A percentile compares a stretch with the other conserved stretches of the same genome.
Evolutionary conservation across 2,329 filamentous ascomycete species (phyloP).

Genomic region (Zalaria obscura): DNA sequence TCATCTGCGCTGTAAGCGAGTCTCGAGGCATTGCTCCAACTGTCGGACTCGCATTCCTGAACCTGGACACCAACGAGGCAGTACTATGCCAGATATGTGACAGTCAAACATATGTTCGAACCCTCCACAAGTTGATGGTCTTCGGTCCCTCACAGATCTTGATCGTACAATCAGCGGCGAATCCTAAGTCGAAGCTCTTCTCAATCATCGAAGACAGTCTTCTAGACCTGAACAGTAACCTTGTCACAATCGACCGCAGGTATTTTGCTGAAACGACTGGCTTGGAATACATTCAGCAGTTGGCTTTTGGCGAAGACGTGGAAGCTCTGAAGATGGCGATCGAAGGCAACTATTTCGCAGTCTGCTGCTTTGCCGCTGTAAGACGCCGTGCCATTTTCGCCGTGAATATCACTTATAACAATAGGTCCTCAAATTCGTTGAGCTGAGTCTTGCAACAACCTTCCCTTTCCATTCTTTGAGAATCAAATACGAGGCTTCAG

Average conservation of each 20-base stretch:
- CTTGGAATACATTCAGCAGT: constrained; percentile 59
- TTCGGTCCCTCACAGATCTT: constrained; percentile 69
- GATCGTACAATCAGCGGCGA: constrained; percentile 58
- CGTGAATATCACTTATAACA: not conserved
- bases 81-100: constrained; percentile 85
- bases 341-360: constrained; percentile 72
- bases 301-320: constrained; percentile 70
- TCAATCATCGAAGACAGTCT: constrained; percentile 62
- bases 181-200: constrained; percentile 58
- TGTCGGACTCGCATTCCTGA: constrained; percentile 76
- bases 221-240: constrained; percentile 38
- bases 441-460: constrained; percentile 50
- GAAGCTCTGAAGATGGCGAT: constrained; percentile 68
- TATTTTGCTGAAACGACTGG: constrained; percentile 74
- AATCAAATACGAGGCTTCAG: constrained; percentile 74
- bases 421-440: constrained; percentile 69
- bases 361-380: constrained; percentile 76
- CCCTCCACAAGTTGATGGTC: constrained; percentile 72
- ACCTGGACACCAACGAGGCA: constrained; percentile 71
- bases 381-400: constrained; percentile 16
- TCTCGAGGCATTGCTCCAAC: constrained; percentile 75
- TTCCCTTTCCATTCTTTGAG: constrained; percentile 71
- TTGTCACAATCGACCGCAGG: constrained; percentile 56
- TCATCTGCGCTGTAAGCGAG: constrained; percentile 81
- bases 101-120: constrained; percentile 80